phyloP scores from a whole-genome alignment of 2,329 filamentous ascomycete species.

The Fusarium staphyleae region DNA sequence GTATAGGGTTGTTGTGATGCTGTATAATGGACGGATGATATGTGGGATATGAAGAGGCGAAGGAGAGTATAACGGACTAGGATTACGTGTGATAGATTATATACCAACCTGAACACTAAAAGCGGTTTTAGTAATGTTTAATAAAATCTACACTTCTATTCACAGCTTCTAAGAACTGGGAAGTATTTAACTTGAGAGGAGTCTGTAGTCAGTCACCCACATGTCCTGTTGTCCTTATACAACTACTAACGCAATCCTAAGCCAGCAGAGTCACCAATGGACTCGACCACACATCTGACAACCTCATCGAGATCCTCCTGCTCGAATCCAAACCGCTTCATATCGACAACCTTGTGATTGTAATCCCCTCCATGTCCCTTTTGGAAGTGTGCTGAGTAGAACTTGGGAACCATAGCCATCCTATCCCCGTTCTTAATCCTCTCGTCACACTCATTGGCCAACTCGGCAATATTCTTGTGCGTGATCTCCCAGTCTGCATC shows the following conservation, averaged over 20 bases:
- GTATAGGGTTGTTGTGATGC: slow-evolving; percentile 45
- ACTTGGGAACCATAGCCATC: slow-evolving; percentile 28
- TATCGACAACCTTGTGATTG: slow-evolving; percentile 41
- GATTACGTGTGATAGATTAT: neutral
- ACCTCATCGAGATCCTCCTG: slow-evolving; percentile 43
- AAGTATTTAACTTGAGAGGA: neutral
- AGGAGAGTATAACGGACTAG: neutral
- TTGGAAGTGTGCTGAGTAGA: slow-evolving; percentile 43
- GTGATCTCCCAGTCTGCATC: slow-evolving; percentile 55
- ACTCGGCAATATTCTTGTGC: slow-evolving; percentile 6
- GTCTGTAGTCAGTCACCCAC: neutral
- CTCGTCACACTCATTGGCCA: slow-evolving; percentile 21
- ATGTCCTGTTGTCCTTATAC: neutral
- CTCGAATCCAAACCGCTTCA: slow-evolving; percentile 38
- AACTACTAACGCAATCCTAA: neutral
- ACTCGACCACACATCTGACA: slow-evolving; percentile 21
- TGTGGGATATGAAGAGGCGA: neutral
- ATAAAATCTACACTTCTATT: too few species aligned
- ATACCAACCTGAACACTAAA: neutral
- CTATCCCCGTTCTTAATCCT: slow-evolving; percentile 29
- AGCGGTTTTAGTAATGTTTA: too few species aligned
- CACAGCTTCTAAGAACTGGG: too few species aligned
- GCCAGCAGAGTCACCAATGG: neutral
- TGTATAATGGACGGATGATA: slow-evolving; percentile 19
- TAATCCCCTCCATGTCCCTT: slow-evolving; percentile 46